A percentile compares a stretch with the other conserved stretches of the same genome.
Conservation (phyloP, 495 filamentous ascomycete genomes). For the Hypoxylon perforatum region DNA sequence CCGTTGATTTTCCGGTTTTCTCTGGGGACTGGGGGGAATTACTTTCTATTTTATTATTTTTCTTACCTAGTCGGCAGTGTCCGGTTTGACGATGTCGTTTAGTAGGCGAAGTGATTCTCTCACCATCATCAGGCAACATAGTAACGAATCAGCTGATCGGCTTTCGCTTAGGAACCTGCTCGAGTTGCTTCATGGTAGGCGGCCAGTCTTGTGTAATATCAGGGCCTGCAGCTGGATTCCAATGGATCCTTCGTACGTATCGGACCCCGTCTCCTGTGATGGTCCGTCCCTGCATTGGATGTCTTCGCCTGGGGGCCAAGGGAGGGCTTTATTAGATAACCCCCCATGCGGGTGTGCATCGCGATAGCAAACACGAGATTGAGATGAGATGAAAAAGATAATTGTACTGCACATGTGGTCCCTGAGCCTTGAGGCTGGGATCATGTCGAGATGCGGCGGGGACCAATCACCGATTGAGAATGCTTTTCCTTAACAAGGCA, state of each 20-base stretch:
- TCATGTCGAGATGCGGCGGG: conserved; percentile 8
- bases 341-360: conserved; percentile 10
- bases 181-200: conserved; percentile 13
- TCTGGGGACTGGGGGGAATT: not conserved
- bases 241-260: conserved; percentile 43
- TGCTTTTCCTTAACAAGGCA: not conserved
- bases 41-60: not conserved
- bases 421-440: conserved; percentile 25
- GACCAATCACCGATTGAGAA: conserved; percentile 22
- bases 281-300: conserved; percentile 37
- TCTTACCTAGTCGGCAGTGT: conserved; percentile 15
- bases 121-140: conserved; percentile 40
- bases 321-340: conserved; percentile 13
- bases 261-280: conserved; percentile 36
- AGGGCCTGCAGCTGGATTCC: conserved; percentile 24
- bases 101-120: conserved; percentile 18
- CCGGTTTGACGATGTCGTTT: conserved; percentile 13
- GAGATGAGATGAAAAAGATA: conserved; percentile 22
- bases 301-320: conserved; percentile 21
- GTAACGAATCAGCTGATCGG: conserved; percentile 40
- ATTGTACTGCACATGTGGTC: not conserved
- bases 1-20: conserved; percentile 32
- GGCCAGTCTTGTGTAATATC: conserved; percentile 25
- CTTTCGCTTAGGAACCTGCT: conserved; percentile 34
- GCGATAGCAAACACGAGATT: conserved; percentile 36